Base-by-base conservation (phyloP, 2,329 filamentous ascomycete species). In the Aureobasidium sp. region DNA sequence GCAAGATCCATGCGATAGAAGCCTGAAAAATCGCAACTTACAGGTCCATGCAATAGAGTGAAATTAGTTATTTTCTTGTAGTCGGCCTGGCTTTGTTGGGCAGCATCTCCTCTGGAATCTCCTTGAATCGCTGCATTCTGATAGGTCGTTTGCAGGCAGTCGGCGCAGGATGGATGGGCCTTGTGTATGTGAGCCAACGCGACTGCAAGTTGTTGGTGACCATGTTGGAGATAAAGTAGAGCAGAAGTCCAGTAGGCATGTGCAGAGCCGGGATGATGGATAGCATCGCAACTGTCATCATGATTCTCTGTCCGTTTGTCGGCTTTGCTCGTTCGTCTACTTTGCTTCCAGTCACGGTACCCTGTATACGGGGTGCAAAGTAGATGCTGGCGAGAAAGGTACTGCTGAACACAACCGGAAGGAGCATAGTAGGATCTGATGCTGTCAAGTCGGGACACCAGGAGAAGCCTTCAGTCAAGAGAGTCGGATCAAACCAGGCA, bases 391-490 rank as follows among this genome's bases (percentile, higher is more conserved):
- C 64, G 17, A 84, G 70, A 62, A 84, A 79, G 5, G 78, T 73
- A 0, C 71, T 74, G 0, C 78, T 79, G 24, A 84, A 73, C 3
- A 79, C 62, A 44, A 78, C 73, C 0, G 82, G 81, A 1, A 85
- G 73, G 2, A 75, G 65, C 2, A 78, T 71, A 2, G 76, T 77
- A 0, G 82, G 76, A 66, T 87, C 84, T 9, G 81, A 72, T 0
- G 76, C 67, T 5, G 82, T 72, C 15, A 87, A 76, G 68, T 86
- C 77, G 1, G 79, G 76, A 61, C 85, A 85, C 84, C 84, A 87
- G 1, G 84, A 73, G 3, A 79, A 76, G n/a, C 84, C 84, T 71
- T 85, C 84, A 8, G 70, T 76, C 5, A 78, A 76, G 17, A 87
- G 71, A 5, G 78, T 76, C 3, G 78, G 77, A 65, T 84, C 80